phyloP scores from a whole-genome alignment of 805 yeast genomes.

The Clavispora phyllophila region DNA sequence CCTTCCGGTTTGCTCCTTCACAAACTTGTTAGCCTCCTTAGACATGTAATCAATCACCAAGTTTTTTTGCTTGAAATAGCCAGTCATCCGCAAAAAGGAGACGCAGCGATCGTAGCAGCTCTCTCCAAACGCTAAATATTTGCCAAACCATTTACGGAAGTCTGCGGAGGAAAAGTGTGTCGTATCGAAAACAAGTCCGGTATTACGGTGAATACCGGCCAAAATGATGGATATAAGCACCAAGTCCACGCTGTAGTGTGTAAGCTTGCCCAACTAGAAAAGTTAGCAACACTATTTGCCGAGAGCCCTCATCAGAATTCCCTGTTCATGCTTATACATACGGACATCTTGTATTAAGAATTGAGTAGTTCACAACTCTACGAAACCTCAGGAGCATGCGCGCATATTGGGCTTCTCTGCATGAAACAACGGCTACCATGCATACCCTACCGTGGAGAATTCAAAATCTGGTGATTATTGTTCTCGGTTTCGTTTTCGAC shows the following conservation, averaged over 20 bases:
- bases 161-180: conserved; percentile 43
- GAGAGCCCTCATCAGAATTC: too few relatives aligned
- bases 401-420: background rate
- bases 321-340: background rate
- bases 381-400: background rate
- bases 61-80: conserved; percentile 45
- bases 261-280: conserved; percentile 52
- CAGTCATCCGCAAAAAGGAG: conserved; percentile 40
- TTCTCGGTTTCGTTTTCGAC: background rate
- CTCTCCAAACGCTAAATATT: conserved; percentile 59
- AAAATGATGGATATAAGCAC: conserved; percentile 73
- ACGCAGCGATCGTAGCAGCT: conserved; percentile 47
- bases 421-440: background rate
- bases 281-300: too few relatives aligned
- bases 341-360: background rate
- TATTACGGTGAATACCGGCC: conserved; percentile 80
- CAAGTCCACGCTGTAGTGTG: conserved; percentile 74
- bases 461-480: background rate
- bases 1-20: conserved; percentile 20
- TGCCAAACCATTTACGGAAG: conserved; percentile 44
- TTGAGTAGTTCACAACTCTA: background rate
- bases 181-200: conserved; percentile 64
- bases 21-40: conserved; percentile 23
- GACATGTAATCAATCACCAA: conserved; percentile 32
- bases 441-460: background rate